Evolutionary conservation across 441 rosid species (phyloP), one percentile per base, ranked within the genome.

Genomic region (Arabidopsis lyrata): DNA sequence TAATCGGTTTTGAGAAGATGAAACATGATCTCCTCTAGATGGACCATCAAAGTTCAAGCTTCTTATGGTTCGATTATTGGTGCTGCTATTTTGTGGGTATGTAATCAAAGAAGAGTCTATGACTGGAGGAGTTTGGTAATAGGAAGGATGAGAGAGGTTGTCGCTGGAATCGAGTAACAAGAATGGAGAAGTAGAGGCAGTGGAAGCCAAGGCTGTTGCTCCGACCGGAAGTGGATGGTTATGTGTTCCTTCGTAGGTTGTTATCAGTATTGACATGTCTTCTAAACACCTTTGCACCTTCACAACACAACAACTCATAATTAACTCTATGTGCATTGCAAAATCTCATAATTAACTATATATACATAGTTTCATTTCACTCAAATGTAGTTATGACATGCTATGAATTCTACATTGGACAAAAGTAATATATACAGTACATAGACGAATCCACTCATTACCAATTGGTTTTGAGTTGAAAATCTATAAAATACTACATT

Each of bases 221-320:
- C 94, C 95, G 3, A 92, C 93, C 0, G 99, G 97, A 15, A 95
- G 95, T 48, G 96, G 95, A 47, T 95, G 99, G 66, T 95, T 95
- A 66, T 95, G 99, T 52, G 83, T 90, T 72, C 99, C 99, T 86
- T 92, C 99, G 48, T 95, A 95, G 0, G 99, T 95, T 81, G 99
- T 95, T 69, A 95, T 95, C 9, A 95, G 77, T 78, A 95, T 92
- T 8, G 97, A 88, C 97, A 92, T 95, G 78, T 95, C 99, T 49
- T 95, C 99, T 34, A 81, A 67, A 74, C 99, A 95, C 75, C 99
- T 84, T 88, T 95, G 99, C 73, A 95, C 97, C 97, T 94, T 63
- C 31, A 44, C 20, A 31, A 65, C 15, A 49, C 24, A 58, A 49
- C 69, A 63, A 68, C 36, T 50, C 64, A 42, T 56, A 34, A 58